Evolutionary conservation across 164 flowering plant species (phyloP).

Genomic region (Nymphaea colorata): DNA sequence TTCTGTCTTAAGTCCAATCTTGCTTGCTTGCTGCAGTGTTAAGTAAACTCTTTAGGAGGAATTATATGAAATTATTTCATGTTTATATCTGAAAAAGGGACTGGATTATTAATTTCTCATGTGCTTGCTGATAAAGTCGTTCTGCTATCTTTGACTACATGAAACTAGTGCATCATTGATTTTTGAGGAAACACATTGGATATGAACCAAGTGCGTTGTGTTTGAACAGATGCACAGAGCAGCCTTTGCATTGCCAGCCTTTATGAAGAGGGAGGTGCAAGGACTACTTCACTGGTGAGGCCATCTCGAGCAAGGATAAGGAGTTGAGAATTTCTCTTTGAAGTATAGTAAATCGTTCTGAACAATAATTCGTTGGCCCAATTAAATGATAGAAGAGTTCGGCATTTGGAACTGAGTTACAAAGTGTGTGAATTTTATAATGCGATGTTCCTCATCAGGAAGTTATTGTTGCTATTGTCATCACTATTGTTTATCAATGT

Average conservation of each 20-base stretch:
- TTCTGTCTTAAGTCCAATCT: too few species aligned
- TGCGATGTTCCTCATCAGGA: background rate
- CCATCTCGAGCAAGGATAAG: background rate
- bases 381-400: background rate
- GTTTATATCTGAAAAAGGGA: too few species aligned
- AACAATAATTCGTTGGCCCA: background rate
- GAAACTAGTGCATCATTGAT: background rate
- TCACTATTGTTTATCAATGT: background rate
- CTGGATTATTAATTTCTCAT: too few species aligned
- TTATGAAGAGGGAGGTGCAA: conserved; percentile 63
- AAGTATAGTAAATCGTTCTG: conserved; percentile 2
- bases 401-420: background rate
- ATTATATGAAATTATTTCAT: too few species aligned
- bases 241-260: conserved; percentile 86
- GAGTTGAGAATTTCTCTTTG: background rate
- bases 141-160: too few species aligned
- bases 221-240: conserved; percentile 68
- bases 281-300: conserved; percentile 7
- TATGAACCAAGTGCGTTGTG: background rate
- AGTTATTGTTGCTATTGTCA: background rate
- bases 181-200: too few species aligned
- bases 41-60: too few species aligned
- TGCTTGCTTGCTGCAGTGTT: too few species aligned
- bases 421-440: background rate
- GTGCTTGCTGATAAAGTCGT: too few species aligned